Percentiles rank a stretch among this genome's conserved stretches.
Conservation (phyloP, 768 basidiomycete species). For the Serendipita sp. region DNA sequence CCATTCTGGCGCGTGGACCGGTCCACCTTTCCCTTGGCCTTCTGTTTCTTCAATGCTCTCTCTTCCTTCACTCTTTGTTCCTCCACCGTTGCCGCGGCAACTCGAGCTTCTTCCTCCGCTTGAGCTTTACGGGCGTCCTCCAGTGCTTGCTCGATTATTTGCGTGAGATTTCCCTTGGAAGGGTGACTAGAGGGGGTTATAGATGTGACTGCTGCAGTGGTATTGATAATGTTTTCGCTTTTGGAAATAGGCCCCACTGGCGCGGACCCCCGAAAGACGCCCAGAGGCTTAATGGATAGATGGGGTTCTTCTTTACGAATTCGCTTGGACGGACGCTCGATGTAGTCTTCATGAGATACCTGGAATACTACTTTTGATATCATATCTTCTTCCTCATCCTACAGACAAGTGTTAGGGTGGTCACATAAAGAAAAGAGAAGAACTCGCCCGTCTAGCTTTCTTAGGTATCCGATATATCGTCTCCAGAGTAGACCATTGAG, state of each 20-base stretch:
- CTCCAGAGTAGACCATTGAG: constrained; percentile 63
- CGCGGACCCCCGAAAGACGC: constrained; percentile 7
- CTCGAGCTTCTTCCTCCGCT: constrained; percentile 11
- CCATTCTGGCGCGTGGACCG: constrained; percentile 6
- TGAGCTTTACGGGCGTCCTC: not conserved
- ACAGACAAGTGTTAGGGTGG: not conserved
- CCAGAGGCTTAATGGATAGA: constrained; percentile 16
- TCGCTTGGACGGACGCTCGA: constrained; percentile 9
- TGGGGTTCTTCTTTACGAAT: constrained; percentile 9
- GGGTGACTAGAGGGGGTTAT: not conserved
- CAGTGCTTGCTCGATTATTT: not conserved
- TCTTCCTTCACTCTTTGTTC: constrained; percentile 10
- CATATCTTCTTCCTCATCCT: constrained; percentile 17
- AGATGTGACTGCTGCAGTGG: not conserved
- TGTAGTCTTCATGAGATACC: not conserved
- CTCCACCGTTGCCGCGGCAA: constrained; percentile 17
- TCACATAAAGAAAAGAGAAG: not conserved
- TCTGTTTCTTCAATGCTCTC: constrained; percentile 31
- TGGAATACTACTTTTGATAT: not conserved
- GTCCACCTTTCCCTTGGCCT: constrained; percentile 13
- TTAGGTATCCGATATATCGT: constrained; percentile 80
- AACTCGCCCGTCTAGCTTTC: constrained; percentile 23
- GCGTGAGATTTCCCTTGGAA: not conserved
- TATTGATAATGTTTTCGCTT: not conserved
- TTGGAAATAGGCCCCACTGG: not conserved